Evolutionary conservation across 305 asterid genomes (phyloP).

Genomic region (Euphrasia arctica): DNA sequence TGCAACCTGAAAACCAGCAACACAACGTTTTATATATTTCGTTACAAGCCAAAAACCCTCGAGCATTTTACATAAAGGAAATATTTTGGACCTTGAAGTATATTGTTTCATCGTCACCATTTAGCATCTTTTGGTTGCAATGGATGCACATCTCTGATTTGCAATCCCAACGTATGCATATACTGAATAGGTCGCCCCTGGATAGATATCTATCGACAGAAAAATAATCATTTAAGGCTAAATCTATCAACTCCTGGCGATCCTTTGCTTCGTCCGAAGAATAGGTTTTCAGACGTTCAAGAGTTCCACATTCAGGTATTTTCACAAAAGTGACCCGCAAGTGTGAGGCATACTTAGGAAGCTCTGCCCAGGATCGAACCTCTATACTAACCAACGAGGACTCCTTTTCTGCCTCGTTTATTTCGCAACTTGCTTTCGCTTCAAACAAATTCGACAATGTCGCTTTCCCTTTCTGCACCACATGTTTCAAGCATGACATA

Average conservation of each 20-base stretch:
- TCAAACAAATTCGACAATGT: conserved; percentile 54
- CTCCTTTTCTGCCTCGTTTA: conserved; percentile 36
- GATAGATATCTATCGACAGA: conserved; percentile 79
- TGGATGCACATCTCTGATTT: conserved; percentile 68
- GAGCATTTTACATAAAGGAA: background rate
- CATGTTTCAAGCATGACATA: conserved; percentile 59
- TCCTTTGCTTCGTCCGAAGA: conserved; percentile 61
- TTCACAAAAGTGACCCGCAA: conserved; percentile 86
- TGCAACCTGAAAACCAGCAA: conserved; percentile 56
- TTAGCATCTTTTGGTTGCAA: conserved; percentile 59
- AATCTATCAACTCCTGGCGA: conserved; percentile 81
- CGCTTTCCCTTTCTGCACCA: conserved; percentile 66
- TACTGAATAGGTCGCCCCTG: conserved; percentile 72
- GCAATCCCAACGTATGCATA: conserved; percentile 81
- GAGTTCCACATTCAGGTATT: conserved; percentile 79
- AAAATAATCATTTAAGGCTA: conserved; percentile 68
- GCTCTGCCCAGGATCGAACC: conserved; percentile 56
- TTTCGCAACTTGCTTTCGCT: conserved; percentile 36
- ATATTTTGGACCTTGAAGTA: conserved; percentile 69
- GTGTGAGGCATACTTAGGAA: conserved; percentile 83
- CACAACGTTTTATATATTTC: conserved; percentile 19
- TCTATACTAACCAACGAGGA: conserved; percentile 38
- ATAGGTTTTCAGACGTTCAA: conserved; percentile 64
- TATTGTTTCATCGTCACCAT: conserved; percentile 45
- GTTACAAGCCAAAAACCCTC: conserved; percentile 20